Evolutionary conservation across 441 rosid genomes (phyloP).

Genomic region (Gossypium gossypioides): DNA sequence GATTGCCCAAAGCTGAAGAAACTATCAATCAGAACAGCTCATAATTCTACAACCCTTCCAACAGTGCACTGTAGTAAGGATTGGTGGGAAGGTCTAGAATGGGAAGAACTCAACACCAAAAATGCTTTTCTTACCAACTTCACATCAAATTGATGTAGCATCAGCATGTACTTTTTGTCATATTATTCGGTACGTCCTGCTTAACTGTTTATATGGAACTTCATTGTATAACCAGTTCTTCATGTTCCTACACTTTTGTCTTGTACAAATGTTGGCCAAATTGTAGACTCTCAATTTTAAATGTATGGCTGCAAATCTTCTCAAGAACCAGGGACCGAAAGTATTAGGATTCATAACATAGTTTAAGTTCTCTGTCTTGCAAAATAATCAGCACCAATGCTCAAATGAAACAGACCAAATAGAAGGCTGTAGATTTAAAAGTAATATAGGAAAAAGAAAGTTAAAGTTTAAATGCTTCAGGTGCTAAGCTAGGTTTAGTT

Average conservation of each 20-base stretch:
- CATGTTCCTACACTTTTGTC: neutral
- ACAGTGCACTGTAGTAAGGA: slow-evolving; percentile 30
- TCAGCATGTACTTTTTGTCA: neutral
- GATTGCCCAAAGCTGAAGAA: slow-evolving; percentile 31
- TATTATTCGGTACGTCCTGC: slow-evolving; percentile 9
- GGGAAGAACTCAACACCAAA: slow-evolving; percentile 17
- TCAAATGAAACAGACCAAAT: neutral
- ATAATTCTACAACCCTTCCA: slow-evolving; percentile 11
- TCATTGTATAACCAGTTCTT: neutral
- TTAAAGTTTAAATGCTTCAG: neutral
- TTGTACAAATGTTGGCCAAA: neutral
- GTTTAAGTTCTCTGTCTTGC: neutral
- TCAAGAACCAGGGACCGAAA: neutral
- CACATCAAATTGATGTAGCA: slow-evolving; percentile 17
- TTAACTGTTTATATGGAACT: neutral
- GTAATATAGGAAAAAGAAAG: neutral
- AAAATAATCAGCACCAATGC: neutral
- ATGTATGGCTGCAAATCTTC: neutral
- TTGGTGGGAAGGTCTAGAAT: slow-evolving; percentile 41
- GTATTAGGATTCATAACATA: neutral
- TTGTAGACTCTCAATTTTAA: neutral
- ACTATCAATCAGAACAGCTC: slow-evolving; percentile 22
- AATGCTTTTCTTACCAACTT: slow-evolving; percentile 18
- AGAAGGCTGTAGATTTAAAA: neutral
- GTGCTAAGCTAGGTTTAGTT: neutral